These are phyloP conservation scores for Pichia nanzhaoensis DNA, from an alignment of 805 yeast genomes.

Conservation along the genomic window DNA sequence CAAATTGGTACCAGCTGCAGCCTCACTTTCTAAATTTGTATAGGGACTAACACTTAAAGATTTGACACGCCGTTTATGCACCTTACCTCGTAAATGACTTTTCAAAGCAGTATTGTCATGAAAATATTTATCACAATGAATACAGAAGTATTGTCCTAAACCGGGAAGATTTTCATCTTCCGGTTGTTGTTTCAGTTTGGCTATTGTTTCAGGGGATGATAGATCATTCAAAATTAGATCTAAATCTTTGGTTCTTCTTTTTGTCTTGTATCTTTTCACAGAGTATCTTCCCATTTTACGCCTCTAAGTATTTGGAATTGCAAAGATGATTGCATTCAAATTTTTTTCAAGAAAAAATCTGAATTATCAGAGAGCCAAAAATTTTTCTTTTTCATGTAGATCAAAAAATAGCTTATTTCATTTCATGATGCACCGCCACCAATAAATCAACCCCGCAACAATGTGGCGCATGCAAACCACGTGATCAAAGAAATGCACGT, in stretches of 20 bases:
- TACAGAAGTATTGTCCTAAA: slow-evolving; percentile 87
- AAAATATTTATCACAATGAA: slow-evolving; percentile 89
- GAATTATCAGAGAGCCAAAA: too few species aligned
- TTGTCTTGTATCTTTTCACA: slow-evolving; percentile 81
- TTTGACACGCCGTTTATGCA: slow-evolving; percentile 82
- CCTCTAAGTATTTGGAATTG: too few species aligned
- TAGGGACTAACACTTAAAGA: slow-evolving; percentile 74
- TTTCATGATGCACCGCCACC: neutral
- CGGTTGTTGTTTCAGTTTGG: slow-evolving; percentile 68
- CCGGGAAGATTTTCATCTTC: slow-evolving; percentile 90
- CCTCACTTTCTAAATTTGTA: slow-evolving; percentile 81
- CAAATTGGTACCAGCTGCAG: slow-evolving; percentile 79
- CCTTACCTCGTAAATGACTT: slow-evolving; percentile 66
- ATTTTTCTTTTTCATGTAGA: too few species aligned
- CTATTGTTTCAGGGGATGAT: slow-evolving; percentile 54
- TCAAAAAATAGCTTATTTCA: too few species aligned
- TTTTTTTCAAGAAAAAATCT: too few species aligned
- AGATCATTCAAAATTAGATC: slow-evolving; percentile 80
- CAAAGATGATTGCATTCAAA: too few species aligned
- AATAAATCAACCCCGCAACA: neutral
- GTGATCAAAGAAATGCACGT: neutral
- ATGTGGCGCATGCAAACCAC: neutral
- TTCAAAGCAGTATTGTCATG: slow-evolving; percentile 70
- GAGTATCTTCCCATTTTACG: slow-evolving; percentile 94
- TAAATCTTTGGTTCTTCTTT: slow-evolving; percentile 76